Conservation (phyloP, 768 basidiomycete species). For the Roridomyces roridus region DNA sequence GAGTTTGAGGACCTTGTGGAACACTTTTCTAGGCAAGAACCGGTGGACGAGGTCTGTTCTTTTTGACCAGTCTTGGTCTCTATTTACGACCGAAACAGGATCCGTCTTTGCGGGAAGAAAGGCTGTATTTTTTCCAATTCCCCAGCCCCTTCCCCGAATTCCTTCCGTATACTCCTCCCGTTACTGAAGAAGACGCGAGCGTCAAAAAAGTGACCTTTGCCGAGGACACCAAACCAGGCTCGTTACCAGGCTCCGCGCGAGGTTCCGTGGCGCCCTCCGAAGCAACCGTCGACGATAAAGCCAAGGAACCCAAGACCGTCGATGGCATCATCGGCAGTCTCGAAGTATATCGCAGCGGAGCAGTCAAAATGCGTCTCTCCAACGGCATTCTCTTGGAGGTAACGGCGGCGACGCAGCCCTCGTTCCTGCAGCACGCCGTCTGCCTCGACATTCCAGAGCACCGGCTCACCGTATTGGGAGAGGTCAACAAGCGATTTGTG, state of each 20-base stretch:
- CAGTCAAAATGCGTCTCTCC: conserved; percentile 83
- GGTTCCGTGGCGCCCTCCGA: conserved; percentile 33
- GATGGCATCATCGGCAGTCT: conserved; percentile 87
- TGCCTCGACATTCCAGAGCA: conserved; percentile 68
- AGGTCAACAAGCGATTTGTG: conserved; percentile 84
- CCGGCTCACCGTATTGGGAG: conserved; percentile 76
- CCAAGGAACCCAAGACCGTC: conserved; percentile 42
- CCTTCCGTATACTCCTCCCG: conserved; percentile 37
- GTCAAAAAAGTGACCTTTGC: conserved; percentile 71
- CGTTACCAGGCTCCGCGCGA: conserved; percentile 31
- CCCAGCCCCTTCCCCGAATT: conserved; percentile 86
- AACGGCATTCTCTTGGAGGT: conserved; percentile 88
- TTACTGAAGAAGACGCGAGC: conserved; percentile 38
- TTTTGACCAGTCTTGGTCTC: conserved; percentile 1
- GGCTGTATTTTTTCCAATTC: conserved; percentile 90
- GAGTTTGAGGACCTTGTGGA: conserved; percentile 80
- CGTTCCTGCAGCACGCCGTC: conserved; percentile 89
- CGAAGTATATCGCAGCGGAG: conserved; percentile 85
- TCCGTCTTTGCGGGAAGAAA: conserved; percentile 59
- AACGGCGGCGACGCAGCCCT: conserved; percentile 80
- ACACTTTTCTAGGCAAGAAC: conserved; percentile 60
- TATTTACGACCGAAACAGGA: conserved; percentile 42
- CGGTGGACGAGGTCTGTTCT: conserved; percentile 45
- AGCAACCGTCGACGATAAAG: conserved; percentile 34
- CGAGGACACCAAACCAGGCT: conserved; percentile 59